Percentiles rank a stretch among this genome's conserved stretches.
Conservation (phyloP, 345 rosid genomes). For the Geranium brycei region DNA sequence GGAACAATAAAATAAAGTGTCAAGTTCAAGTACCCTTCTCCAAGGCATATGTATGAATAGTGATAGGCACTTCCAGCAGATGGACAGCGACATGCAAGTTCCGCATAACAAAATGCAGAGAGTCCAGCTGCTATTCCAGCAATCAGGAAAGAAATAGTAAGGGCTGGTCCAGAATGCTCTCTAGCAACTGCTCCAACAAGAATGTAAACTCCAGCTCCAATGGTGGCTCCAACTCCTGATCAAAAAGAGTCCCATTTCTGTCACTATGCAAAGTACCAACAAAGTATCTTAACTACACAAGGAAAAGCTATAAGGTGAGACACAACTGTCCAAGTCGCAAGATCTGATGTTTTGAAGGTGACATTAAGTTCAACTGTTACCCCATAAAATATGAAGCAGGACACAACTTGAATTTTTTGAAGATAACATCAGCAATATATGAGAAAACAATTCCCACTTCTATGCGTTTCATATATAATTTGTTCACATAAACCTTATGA, state of each 20-base stretch:
- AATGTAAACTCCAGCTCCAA: slow-evolving; percentile 96
- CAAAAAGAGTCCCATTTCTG: not conserved
- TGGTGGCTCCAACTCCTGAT: slow-evolving; percentile 91
- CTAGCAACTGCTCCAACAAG: slow-evolving; percentile 96
- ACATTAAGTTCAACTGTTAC: too few species aligned
- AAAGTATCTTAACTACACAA: not conserved
- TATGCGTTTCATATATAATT: not conserved
- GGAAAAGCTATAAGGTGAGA: not conserved
- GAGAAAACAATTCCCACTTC: not conserved
- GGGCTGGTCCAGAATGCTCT: slow-evolving; percentile 97
- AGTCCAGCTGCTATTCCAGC: slow-evolving; percentile 95
- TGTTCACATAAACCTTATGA: not conserved
- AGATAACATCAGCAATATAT: not conserved
- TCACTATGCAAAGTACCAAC: not conserved
- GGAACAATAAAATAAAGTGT: not conserved
- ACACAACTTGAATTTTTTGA: too few species aligned
- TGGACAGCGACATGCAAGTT: slow-evolving; percentile 86
- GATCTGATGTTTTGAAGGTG: not conserved
- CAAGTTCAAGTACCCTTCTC: slow-evolving; percentile 56
- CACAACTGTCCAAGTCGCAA: not conserved
- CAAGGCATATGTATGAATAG: slow-evolving; percentile 80
- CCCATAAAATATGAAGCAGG: too few species aligned
- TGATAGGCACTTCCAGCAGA: slow-evolving; percentile 99
- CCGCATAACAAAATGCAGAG: slow-evolving; percentile 93
- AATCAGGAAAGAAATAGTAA: slow-evolving; percentile 68